These are phyloP conservation scores for Claviceps monticola DNA, from an alignment of 2,329 filamentous ascomycete genomes.

Conservation along the genomic window DNA sequence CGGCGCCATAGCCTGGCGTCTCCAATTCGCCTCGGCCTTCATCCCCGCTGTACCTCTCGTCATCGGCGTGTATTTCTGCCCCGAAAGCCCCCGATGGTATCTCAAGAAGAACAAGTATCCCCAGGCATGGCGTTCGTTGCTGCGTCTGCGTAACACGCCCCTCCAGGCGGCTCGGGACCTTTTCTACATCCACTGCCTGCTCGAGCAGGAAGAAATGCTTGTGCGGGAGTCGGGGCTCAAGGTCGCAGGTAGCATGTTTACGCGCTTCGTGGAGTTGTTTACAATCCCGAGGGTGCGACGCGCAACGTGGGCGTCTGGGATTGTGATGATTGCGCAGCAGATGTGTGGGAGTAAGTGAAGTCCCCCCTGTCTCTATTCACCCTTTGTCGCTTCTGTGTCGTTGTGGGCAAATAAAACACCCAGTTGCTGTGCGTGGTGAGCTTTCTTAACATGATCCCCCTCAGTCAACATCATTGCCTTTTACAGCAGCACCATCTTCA, in stretches of 20 bases:
- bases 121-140: conserved; percentile 42
- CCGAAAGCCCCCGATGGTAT: conserved; percentile 52
- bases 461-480: conserved; percentile 31
- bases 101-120: conserved; percentile 45
- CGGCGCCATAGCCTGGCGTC: conserved; percentile 46
- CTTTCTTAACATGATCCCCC: neutral
- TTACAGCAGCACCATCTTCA: conserved; percentile 14
- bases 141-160: conserved; percentile 40
- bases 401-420: neutral
- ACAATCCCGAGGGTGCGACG: conserved; percentile 42
- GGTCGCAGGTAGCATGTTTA: conserved; percentile 29
- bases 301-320: conserved; percentile 52
- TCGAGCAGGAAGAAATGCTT: conserved; percentile 18
- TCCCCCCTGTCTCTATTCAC: neutral
- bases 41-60: conserved; percentile 50
- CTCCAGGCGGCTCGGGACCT: conserved; percentile 49
- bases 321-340: conserved; percentile 54
- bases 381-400: neutral
- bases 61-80: conserved; percentile 43
- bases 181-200: conserved; percentile 40
- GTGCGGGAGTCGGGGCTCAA: conserved; percentile 17
- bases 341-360: conserved; percentile 33
- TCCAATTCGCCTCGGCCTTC: conserved; percentile 51
- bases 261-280: conserved; percentile 41
- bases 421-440: neutral